Percentiles rank a stretch among this genome's conserved stretches.
Conservation (phyloP, 163 green algal genomes). For the Volvox carteri region DNA sequence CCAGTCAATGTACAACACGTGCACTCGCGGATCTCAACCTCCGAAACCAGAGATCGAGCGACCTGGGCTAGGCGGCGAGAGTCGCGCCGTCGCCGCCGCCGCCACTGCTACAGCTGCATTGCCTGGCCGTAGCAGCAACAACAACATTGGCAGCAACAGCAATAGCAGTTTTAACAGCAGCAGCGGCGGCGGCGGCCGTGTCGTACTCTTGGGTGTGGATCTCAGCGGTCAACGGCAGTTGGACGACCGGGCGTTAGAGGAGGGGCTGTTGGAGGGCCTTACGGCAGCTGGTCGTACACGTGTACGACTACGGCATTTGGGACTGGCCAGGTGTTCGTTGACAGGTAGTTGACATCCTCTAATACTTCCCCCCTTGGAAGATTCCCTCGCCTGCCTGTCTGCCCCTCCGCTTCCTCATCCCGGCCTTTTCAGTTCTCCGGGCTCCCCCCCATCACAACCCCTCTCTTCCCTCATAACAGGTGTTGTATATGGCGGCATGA, state of each 20-base stretch:
- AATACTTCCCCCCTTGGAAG: background rate
- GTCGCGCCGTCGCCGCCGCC: background rate
- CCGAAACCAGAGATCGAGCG: background rate
- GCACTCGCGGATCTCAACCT: no score
- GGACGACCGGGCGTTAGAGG: conserved; percentile 17
- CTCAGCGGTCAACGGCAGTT: conserved; percentile 4
- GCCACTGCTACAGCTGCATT: background rate
- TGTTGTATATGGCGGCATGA: no score
- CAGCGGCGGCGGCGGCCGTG: background rate
- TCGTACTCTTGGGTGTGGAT: conserved; percentile 30
- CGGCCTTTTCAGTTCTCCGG: no score
- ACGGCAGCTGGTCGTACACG: background rate
- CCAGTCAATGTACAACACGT: no score
- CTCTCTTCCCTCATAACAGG: no score
- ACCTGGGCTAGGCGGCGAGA: background rate
- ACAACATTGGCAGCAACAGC: background rate
- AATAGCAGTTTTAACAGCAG: background rate
- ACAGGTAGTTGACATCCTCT: background rate
- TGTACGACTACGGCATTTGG: conserved; percentile 3
- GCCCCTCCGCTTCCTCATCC: no score
- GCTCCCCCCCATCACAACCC: no score
- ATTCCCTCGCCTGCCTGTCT: no score
- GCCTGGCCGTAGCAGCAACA: background rate
- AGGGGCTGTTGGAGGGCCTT: conserved; percentile 29
- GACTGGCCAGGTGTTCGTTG: conserved; percentile 12